phyloP scores from a whole-genome alignment of 1,284 basidiomycete species.

The Chalciporus sp. region DNA sequence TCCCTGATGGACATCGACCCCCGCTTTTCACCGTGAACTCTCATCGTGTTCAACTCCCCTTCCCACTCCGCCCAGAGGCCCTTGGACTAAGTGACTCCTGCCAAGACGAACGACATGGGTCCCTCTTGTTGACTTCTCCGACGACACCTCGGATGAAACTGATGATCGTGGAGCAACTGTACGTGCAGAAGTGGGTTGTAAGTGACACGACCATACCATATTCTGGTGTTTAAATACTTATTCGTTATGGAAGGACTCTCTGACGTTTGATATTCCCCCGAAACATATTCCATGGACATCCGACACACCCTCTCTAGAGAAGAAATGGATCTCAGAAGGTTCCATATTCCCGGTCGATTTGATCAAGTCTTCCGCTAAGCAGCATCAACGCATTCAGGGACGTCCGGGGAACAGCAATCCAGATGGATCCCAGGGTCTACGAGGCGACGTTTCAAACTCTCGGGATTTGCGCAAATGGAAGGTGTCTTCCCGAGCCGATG shows the following conservation, averaged over 20 bases:
- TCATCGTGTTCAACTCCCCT: conserved; percentile 31
- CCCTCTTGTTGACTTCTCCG: conserved; percentile 42
- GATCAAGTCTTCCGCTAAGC: conserved; percentile 35
- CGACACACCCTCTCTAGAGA: conserved; percentile 31
- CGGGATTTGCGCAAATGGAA: conserved; percentile 4
- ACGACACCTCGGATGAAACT: conserved; percentile 53
- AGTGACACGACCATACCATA: conserved; percentile 26
- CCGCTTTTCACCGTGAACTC: conserved; percentile 27
- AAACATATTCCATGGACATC: conserved; percentile 50
- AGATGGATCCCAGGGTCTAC: not conserved
- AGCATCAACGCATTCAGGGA: conserved; percentile 19
- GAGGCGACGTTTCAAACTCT: conserved; percentile 1
- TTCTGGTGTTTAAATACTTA: conserved; percentile 7
- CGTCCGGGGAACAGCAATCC: not conserved
- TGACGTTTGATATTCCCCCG: conserved; percentile 38
- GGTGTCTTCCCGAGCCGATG: not conserved
- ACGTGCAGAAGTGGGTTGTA: conserved; percentile 56
- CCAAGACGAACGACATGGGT: conserved; percentile 17
- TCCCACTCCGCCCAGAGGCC: conserved; percentile 24
- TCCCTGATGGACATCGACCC: conserved; percentile 26
- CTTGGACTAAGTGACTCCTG: conserved; percentile 27
- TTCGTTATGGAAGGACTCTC: conserved; percentile 30
- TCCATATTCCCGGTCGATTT: conserved; percentile 47
- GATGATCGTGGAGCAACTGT: conserved; percentile 52
- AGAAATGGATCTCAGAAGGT: conserved; percentile 54